These are phyloP conservation scores for Xylaria digitata DNA, from an alignment of 2,329 filamentous ascomycete species.

Conservation along the genomic window DNA sequence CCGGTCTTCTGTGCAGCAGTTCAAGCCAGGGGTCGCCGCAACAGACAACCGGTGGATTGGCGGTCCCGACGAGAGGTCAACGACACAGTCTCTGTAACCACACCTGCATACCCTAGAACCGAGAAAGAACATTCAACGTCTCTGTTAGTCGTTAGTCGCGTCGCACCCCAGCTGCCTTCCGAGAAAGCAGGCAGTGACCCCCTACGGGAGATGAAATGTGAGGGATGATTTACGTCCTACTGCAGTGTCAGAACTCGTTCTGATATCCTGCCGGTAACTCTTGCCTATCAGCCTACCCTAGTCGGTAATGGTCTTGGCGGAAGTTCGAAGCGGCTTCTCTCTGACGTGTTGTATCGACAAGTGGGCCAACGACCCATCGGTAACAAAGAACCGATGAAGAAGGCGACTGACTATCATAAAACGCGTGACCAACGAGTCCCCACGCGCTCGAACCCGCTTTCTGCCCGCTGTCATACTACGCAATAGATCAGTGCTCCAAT, in stretches of 20 bases:
- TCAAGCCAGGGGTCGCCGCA: constrained; percentile 26
- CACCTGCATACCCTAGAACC: constrained; percentile 30
- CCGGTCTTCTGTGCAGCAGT: constrained; percentile 16
- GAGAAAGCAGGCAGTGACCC: constrained; percentile 11
- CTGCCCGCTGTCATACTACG: not conserved
- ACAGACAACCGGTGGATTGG: constrained; percentile 23
- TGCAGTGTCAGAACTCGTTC: constrained; percentile 6
- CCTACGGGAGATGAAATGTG: constrained; percentile 21
- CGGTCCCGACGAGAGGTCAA: constrained; percentile 31
- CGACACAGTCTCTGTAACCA: constrained; percentile 34
- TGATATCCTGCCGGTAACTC: constrained; percentile 26
- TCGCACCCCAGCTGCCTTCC: constrained; percentile 11
- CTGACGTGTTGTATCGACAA: constrained; percentile 19
- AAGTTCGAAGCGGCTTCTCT: constrained; percentile 29
- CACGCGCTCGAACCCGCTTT: constrained; percentile 17
- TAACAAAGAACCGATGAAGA: constrained; percentile 9
- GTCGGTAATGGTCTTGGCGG: constrained; percentile 30
- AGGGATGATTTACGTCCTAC: constrained; percentile 9
- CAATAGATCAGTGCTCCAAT: constrained; percentile 21
- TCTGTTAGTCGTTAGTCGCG: constrained; percentile 10
- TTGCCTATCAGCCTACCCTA: constrained; percentile 20
- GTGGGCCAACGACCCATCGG: constrained; percentile 29
- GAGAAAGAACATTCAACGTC: constrained; percentile 22
- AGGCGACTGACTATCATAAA: not conserved
- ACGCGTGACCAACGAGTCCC: constrained; percentile 18